Base-by-base conservation (phyloP, 805 yeast genomes). In the Debaryomyces prosopidis region DNA sequence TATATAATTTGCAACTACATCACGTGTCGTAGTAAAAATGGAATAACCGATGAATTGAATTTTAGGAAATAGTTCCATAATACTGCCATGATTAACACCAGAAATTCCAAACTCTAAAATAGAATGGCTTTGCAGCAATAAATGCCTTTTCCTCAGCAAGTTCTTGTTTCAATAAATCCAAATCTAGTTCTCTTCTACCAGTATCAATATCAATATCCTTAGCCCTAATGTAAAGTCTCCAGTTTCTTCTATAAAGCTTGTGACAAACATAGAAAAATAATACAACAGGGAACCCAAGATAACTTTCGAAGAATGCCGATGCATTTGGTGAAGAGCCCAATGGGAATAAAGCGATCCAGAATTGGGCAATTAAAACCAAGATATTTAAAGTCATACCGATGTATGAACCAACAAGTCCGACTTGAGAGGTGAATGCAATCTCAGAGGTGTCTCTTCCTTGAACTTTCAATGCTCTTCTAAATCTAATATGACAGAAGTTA, bases 281-380 rank as follows among this genome's bases (percentile, higher is more conserved):
- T 34, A 85, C 71, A 39, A 87, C 77, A 15, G 88, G 87, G 46
- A 76, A 73, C 10, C 89, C 80, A 54, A 88, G 69, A 64, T 83
- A 87, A 19, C 80, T 69, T 59, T 76, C 69, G 73, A 88, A 88
- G 75, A 88, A 88, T 37, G 55, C 66, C 33, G 65, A 55, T 7
- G 88, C 87, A 59, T 68, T 72, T 43, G 85, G 80, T 8, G 64
- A 38, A 5, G 47, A 71, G 11, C 81, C 81, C 38, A 81, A 59
- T 44, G 96, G 96, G 75, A 75, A 87, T 35, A 86, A 68, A 5
- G 94, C 91, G 47, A 84, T 75, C 89, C 92, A 89, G 73, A 89
- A 87, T 68, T 87, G 91, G 26, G 90, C 88, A 45, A 79, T 69
- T 48, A 89, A 71, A 50, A 88, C 82, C 45, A 85, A 62, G 27